Conservation (phyloP, 2,329 filamentous ascomycete species). For the Monosporascus cannonballus region DNA sequence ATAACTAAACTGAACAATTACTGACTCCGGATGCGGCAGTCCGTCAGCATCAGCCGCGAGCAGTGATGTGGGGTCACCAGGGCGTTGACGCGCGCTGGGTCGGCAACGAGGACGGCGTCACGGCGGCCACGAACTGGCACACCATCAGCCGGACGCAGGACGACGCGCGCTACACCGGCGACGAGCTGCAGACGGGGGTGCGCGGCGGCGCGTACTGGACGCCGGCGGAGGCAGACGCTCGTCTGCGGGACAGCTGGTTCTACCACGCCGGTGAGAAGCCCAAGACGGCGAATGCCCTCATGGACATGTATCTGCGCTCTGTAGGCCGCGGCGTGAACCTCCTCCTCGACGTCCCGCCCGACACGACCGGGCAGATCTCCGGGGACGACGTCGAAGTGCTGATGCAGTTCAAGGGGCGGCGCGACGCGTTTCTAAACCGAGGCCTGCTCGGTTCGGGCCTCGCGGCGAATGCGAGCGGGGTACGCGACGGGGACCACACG, state of each 20-base stretch:
- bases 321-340: constrained; percentile 21
- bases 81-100: constrained; percentile 26
- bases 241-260: constrained; percentile 23
- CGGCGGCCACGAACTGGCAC: constrained; percentile 23
- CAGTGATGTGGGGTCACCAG: constrained; percentile 26
- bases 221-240: constrained; percentile 22
- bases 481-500: constrained; percentile 10
- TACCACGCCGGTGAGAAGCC: constrained; percentile 19
- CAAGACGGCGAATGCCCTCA: constrained; percentile 16
- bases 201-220: constrained; percentile 23
- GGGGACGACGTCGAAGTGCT: constrained; percentile 14
- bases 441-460: constrained; percentile 9
- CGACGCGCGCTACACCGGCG: constrained; percentile 16
- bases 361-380: constrained; percentile 16
- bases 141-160: constrained; percentile 24
- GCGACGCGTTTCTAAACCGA: constrained; percentile 16
- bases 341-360: constrained; percentile 20
- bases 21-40: constrained; percentile 1
- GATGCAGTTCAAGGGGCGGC: constrained; percentile 13
- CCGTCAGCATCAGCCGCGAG: constrained; percentile 18
- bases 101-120: constrained; percentile 24
- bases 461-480: constrained; percentile 12
- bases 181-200: constrained; percentile 16
- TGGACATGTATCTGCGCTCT: constrained; percentile 22
- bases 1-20: too few species aligned